Percentiles rank a stretch among this genome's conserved stretches.
Conservation (phyloP, 75 land plant genomes). For the Ceratopteris richardii region DNA sequence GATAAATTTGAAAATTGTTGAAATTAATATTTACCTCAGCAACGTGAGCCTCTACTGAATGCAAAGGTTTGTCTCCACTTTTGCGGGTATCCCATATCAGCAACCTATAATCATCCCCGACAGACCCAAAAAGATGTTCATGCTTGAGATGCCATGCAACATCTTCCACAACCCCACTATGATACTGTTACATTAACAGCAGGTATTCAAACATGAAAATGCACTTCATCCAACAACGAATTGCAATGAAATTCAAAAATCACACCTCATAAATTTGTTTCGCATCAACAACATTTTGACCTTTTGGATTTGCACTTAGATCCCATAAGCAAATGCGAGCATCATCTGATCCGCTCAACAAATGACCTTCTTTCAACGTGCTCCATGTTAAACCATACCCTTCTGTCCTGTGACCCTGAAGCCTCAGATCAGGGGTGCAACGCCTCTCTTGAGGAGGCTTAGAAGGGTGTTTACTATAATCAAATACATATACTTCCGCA, state of each 20-base stretch:
- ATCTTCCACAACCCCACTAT: constrained; percentile 91
- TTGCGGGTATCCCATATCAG: constrained; percentile 78
- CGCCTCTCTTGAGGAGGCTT: constrained; percentile 77
- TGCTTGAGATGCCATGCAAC: constrained; percentile 92
- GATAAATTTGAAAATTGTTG: too few relatives aligned
- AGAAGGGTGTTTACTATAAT: constrained; percentile 92
- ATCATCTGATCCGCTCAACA: constrained; percentile 93
- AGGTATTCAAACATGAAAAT: too few relatives aligned
- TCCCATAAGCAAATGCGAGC: constrained; percentile 93
- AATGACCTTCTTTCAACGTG: constrained; percentile 63
- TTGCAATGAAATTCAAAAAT: too few relatives aligned
- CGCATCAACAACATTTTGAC: constrained; percentile 68
- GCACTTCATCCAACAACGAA: too few relatives aligned
- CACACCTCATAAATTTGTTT: constrained; percentile 72
- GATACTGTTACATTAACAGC: constrained; percentile 41
- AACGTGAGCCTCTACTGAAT: constrained; percentile 74
- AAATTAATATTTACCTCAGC: constrained; percentile 50
- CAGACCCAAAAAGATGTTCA: constrained; percentile 85
- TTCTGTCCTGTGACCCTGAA: constrained; percentile 78
- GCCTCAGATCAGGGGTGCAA: constrained; percentile 80
- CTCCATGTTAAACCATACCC: constrained; percentile 95
- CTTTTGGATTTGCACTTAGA: constrained; percentile 55
- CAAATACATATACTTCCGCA: constrained; percentile 91
- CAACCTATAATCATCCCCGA: constrained; percentile 80
- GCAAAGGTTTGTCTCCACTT: constrained; percentile 49